A percentile compares a stretch with the other conserved stretches of the same genome.
These are phyloP conservation scores for Aspergillus caelatus DNA, from an alignment of 2,329 filamentous ascomycete genomes.

Conservation along the genomic window DNA sequence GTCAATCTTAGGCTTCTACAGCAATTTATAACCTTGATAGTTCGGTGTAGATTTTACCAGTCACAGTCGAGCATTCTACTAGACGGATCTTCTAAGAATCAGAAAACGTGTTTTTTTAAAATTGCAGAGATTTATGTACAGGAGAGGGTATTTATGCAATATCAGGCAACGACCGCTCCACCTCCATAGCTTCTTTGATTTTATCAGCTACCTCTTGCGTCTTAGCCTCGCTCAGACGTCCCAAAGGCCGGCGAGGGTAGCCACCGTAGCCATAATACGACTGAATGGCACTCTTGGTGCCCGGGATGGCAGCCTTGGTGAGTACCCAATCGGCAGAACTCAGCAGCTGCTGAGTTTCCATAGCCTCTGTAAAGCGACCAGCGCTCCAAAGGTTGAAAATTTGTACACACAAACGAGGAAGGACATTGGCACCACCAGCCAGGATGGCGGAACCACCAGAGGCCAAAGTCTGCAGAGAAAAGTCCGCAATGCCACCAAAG, in stretches of 20 bases:
- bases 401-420: conserved; percentile 79
- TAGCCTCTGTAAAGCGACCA: conserved; percentile 75
- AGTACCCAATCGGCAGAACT: conserved; percentile 81
- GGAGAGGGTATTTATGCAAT: conserved; percentile 30
- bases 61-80: background rate
- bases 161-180: conserved; percentile 40
- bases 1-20: background rate
- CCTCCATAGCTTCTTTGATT: conserved; percentile 39
- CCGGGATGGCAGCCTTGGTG: conserved; percentile 80
- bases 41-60: background rate
- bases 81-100: background rate
- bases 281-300: conserved; percentile 83
- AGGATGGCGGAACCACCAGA: conserved; percentile 84
- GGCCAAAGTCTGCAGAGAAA: conserved; percentile 78
- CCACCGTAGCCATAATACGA: conserved; percentile 83
- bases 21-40: background rate
- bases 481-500: conserved; percentile 87
- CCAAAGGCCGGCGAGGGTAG: conserved; percentile 67
- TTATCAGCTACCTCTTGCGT: conserved; percentile 34
- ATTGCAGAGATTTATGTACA: background rate
- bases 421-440: conserved; percentile 82
- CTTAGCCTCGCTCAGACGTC: conserved; percentile 34
- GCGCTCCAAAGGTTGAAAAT: conserved; percentile 78
- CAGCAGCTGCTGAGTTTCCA: conserved; percentile 73
- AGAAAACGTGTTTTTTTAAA: background rate